phyloP scores from a whole-genome alignment of 371 early-diverging fungal genomes.

The Mucor irregularis region DNA sequence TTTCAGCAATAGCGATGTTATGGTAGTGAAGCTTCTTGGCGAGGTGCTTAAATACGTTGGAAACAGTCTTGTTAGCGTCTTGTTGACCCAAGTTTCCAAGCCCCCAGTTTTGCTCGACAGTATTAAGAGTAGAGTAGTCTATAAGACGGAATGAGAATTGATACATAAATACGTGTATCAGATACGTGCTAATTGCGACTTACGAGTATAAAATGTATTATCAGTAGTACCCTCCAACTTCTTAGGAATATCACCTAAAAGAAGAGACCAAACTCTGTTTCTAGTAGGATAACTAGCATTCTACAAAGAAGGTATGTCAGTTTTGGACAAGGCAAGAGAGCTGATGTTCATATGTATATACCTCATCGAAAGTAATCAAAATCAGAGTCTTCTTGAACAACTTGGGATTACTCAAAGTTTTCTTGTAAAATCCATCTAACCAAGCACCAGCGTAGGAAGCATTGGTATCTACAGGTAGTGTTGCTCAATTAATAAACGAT shows the following conservation, averaged over 20 bases:
- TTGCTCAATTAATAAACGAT: not conserved
- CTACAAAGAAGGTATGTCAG: not conserved
- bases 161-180: too few relatives aligned
- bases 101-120: slow-evolving; percentile 62
- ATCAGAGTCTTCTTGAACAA: slow-evolving; percentile 26
- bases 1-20: slow-evolving; percentile 32
- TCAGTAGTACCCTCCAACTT: slow-evolving; percentile 45
- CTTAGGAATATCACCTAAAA: slow-evolving; percentile 29
- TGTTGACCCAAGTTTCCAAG: slow-evolving; percentile 58
- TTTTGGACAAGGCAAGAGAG: not conserved
- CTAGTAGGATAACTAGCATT: slow-evolving; percentile 15
- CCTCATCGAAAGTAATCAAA: slow-evolving; percentile 36
- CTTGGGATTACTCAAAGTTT: slow-evolving; percentile 27
- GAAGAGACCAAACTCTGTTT: slow-evolving; percentile 36
- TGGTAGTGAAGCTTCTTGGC: slow-evolving; percentile 31
- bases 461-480: slow-evolving; percentile 20
- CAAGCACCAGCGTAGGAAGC: slow-evolving; percentile 34
- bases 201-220: slow-evolving; percentile 56
- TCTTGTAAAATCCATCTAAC: slow-evolving; percentile 24
- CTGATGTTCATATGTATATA: slow-evolving; percentile 4
- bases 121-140: slow-evolving; percentile 54
- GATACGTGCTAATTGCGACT: not conserved
- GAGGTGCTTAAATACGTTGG: slow-evolving; percentile 39
- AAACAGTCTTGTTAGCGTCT: slow-evolving; percentile 40
- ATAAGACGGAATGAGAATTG: too few relatives aligned